Evolutionary conservation across 1,284 basidiomycete species (phyloP), one percentile per base, ranked within the genome.

Genomic region (Ustilago crameri): DNA sequence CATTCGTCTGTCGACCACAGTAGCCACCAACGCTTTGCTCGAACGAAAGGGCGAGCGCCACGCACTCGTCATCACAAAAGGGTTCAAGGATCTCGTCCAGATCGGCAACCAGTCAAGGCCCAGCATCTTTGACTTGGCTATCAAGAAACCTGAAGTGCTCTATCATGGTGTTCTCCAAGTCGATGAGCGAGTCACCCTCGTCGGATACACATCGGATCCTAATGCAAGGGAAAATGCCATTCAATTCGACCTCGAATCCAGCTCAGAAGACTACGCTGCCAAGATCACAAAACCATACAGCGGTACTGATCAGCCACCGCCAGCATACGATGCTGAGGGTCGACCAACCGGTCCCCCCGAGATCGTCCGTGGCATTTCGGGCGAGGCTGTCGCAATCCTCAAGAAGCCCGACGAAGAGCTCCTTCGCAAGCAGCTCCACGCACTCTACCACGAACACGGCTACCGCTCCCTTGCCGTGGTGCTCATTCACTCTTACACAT

Each of bases 1-100:
- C 81, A 93, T 96, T 67, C 89, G 94, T 17, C 86, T 97, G 3
- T 93, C 92, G 0, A 98, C 95, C 0, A 98, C 95, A 0, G 93
- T 98, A 2, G 95, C 93, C 0, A 98, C 95, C 17, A 98, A 98
- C 76, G 95, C 95, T 0, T 87, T 98, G 0, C 87, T 98, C 5
- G 95, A 98, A 82, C 89, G 95, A 37, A 95, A 94, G 82, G 95
- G 95, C 0, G 90, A 93, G 78, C 89, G 90, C 70, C 93, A 96
- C 65, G 95, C 93, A 0, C 86, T 98, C 22, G 85, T 98, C 18
- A 96, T 95, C 79, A 97, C 95, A 0, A 90, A 90, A 72, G 95
- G 93, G 0, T 97, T 96, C 87, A 90, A 89, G 49, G 95, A 97
- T 83, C 88, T 97, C 17, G 87, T 97, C 3, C 87, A 91, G 51